Percentiles rank a stretch among this genome's conserved stretches.
Evolutionary conservation across 257 asterid genomes (phyloP).

Genomic region (Penstemon barbatus): DNA sequence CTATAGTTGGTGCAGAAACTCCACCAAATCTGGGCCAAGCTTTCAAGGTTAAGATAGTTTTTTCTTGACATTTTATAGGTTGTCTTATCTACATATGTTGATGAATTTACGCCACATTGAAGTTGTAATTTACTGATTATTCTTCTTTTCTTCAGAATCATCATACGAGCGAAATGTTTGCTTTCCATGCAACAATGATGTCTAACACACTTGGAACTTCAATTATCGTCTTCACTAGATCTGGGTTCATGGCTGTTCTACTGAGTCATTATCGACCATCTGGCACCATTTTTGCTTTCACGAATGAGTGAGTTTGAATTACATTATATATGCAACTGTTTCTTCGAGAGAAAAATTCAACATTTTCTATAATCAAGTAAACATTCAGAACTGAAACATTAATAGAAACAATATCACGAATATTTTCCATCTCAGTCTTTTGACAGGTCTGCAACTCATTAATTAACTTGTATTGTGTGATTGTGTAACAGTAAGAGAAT

Average conservation of each 20-base stretch:
- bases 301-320: conserved; percentile 76
- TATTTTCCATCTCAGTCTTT: not conserved
- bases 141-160: conserved; percentile 69
- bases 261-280: conserved; percentile 95
- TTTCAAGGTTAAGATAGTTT: conserved; percentile 63
- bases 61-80: conserved; percentile 13
- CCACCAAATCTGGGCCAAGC: conserved; percentile 83
- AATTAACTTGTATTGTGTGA: conserved; percentile 19
- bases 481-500: conserved; percentile 72
- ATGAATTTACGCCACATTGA: conserved; percentile 7
- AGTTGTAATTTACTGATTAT: conserved; percentile 15
- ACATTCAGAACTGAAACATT: not conserved
- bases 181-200: conserved; percentile 97
- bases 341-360: not conserved
- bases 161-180: conserved; percentile 98
- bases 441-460: not conserved
- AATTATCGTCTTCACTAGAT: conserved; percentile 86
- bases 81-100: conserved; percentile 4
- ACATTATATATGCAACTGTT: not conserved
- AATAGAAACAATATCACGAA: not conserved
- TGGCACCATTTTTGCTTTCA: conserved; percentile 95
- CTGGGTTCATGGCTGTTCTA: conserved; percentile 93
- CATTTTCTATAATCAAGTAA: not conserved
- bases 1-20: conserved; percentile 64
- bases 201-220: conserved; percentile 95